Evolutionary conservation across 1,284 basidiomycete species (phyloP).

Genomic region (Pyrrhoderma noxium): DNA sequence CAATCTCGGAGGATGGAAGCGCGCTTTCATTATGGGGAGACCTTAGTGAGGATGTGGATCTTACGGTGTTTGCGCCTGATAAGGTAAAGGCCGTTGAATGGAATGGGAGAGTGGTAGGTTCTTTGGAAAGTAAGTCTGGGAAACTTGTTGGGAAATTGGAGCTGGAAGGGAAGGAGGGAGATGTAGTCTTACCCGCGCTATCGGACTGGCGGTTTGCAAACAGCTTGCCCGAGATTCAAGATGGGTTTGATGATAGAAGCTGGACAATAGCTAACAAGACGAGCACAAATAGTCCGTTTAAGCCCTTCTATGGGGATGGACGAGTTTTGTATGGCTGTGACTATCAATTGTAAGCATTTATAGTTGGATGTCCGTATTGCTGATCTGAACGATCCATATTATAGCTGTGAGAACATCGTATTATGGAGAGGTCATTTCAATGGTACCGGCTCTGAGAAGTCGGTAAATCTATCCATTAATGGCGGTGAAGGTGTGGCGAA

Average conservation of each 20-base stretch:
- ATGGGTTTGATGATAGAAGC: constrained; percentile 46
- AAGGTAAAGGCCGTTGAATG: constrained; percentile 50
- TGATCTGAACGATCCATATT: neutral
- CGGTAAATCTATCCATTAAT: constrained; percentile 66
- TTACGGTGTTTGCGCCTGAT: constrained; percentile 46
- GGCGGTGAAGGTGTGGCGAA: constrained; percentile 57
- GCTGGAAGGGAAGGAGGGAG: neutral
- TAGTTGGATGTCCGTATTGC: neutral
- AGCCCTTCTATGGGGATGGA: constrained; percentile 65
- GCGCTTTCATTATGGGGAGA: constrained; percentile 41
- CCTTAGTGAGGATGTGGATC: constrained; percentile 35
- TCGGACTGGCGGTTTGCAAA: constrained; percentile 63
- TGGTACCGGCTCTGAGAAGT: constrained; percentile 48
- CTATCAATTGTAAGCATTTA: constrained; percentile 61
- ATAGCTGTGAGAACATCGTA: constrained; percentile 69
- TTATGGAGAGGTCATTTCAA: constrained; percentile 77
- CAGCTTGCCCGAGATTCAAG: constrained; percentile 60
- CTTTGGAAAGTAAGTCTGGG: constrained; percentile 19
- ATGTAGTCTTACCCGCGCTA: constrained; percentile 12
- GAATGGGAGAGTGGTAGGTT: constrained; percentile 51
- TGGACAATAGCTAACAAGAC: constrained; percentile 66
- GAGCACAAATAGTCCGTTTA: constrained; percentile 60
- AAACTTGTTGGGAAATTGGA: constrained; percentile 1
- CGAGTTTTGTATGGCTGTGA: constrained; percentile 72
- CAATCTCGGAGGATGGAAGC: constrained; percentile 28